phyloP scores from a whole-genome alignment of 768 basidiomycete genomes.

The Panellus pusillus region DNA sequence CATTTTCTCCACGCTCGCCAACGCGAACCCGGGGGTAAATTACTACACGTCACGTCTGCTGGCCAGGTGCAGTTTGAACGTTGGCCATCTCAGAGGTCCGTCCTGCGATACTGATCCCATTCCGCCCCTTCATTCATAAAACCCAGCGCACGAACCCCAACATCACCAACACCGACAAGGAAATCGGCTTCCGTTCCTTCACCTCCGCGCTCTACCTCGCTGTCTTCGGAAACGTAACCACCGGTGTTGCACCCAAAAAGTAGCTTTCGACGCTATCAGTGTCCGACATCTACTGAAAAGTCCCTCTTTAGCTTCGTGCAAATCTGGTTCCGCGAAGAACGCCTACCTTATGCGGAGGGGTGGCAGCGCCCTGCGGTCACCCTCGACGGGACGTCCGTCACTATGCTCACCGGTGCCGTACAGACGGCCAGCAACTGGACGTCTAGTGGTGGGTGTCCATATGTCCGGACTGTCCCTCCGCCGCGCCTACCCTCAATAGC shows the following conservation, averaged over 20 bases:
- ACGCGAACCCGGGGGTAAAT: constrained; percentile 19
- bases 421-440: constrained; percentile 16
- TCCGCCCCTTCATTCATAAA: neutral
- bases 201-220: constrained; percentile 15
- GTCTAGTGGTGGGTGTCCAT: constrained; percentile 19
- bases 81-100: constrained; percentile 15
- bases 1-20: constrained; percentile 19
- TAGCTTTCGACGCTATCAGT: neutral
- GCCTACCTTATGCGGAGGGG: constrained; percentile 18
- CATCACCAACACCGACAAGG: constrained; percentile 20
- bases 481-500: constrained; percentile 15
- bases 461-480: constrained; percentile 6
- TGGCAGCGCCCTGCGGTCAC: constrained; percentile 7
- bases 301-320: constrained; percentile 14
- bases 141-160: constrained; percentile 16
- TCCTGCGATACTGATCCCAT: neutral
- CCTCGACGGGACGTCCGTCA: constrained; percentile 9
- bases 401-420: constrained; percentile 9
- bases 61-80: constrained; percentile 12
- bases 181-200: constrained; percentile 15
- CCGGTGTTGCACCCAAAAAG: constrained; percentile 20
- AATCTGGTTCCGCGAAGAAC: constrained; percentile 22
- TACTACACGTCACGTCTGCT: constrained; percentile 21
- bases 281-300: neutral
- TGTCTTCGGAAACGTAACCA: constrained; percentile 18